Evolutionary conservation across 345 rosid species (phyloP), one percentile per base, ranked within the genome.

Genomic region (Iberis pinnata): DNA sequence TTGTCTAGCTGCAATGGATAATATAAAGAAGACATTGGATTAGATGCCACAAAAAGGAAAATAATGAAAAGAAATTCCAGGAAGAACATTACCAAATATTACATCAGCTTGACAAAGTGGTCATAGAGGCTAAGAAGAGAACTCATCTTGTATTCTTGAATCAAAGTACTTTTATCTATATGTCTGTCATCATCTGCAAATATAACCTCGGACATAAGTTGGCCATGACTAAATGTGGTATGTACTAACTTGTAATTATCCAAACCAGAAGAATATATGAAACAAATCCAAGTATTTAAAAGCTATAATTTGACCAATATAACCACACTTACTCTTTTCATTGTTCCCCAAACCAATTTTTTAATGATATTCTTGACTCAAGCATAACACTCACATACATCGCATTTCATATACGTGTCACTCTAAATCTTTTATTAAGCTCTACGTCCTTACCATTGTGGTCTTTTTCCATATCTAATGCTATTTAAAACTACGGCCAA

Each of bases 381-480:
- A 83, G 95, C 95, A 73, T 85, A 92, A 72, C 98, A 92, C 71
- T 92, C 98, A 53, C 73, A 56, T 51, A 92, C 86, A 65, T 97
- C 98, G 69, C 90, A 88, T 55, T 75, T 77, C 98, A 81, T 92
- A 69, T 92, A 92, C 32, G 6, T 14, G 70, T 85, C 95, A 56
- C 47, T 40, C 27, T 69, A n/a, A n/a, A n/a, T n/a, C n/a, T n/a
- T n/a, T n/a, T n/a, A n/a, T n/a, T n/a, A n/a, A n/a, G n/a, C n/a
- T 85, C 49, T 88, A 81, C 72, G 94, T 78, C 98, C 67, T 89
- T 85, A 8, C 90, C 87, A 68, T 75, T 75, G 75, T 95, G 83
- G 67, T 83, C 98, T 71, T 92, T 92, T 18, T 97, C 98, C 98
- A 92, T 92, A 80, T 92, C 98, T 45, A 92, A 67, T 2, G 98